Evolutionary conservation across 768 basidiomycete genomes (phyloP).

Genomic region (Botryobasidium botryosum): DNA sequence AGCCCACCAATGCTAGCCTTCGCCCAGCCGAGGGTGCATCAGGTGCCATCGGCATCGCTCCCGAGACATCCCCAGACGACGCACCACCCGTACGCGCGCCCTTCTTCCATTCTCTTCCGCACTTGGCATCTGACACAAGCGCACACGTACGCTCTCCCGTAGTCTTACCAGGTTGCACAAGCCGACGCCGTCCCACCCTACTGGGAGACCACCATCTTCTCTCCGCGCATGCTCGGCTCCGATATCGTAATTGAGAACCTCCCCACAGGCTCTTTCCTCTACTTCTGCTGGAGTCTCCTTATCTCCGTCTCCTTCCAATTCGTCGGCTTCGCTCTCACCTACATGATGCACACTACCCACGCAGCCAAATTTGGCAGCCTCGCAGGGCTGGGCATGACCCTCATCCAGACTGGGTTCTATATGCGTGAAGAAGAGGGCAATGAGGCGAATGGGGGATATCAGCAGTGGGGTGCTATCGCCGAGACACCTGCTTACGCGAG

Average conservation of each 20-base stretch:
- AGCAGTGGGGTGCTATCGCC: too few species aligned
- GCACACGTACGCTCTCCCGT: slow-evolving; percentile 27
- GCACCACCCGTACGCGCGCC: slow-evolving; percentile 58
- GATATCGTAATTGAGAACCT: slow-evolving; percentile 89
- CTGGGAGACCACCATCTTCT: slow-evolving; percentile 91
- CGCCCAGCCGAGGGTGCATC: too few species aligned
- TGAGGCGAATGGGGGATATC: slow-evolving; percentile 17
- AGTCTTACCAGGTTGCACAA: slow-evolving; percentile 80
- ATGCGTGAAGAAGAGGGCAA: slow-evolving; percentile 25
- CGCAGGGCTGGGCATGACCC: slow-evolving; percentile 85
- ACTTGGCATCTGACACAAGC: slow-evolving; percentile 21
- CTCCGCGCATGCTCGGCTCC: slow-evolving; percentile 49
- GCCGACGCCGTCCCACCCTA: slow-evolving; percentile 86
- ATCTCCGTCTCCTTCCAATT: slow-evolving; percentile 96
- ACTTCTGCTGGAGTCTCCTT: slow-evolving; percentile 64
- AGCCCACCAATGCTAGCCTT: too few species aligned
- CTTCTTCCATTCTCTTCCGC: too few species aligned
- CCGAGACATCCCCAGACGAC: slow-evolving; percentile 68
- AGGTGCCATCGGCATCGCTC: too few species aligned
- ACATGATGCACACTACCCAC: slow-evolving; percentile 72
- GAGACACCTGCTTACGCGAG: too few species aligned
- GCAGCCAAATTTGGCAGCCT: slow-evolving; percentile 88
- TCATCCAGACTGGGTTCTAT: slow-evolving; percentile 85
- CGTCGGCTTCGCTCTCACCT: slow-evolving; percentile 82
- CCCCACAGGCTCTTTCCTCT: slow-evolving; percentile 69